Evolutionary conservation across 1,139 yeast genomes (phyloP).

Genomic region (Geotrichum klebahnii): DNA sequence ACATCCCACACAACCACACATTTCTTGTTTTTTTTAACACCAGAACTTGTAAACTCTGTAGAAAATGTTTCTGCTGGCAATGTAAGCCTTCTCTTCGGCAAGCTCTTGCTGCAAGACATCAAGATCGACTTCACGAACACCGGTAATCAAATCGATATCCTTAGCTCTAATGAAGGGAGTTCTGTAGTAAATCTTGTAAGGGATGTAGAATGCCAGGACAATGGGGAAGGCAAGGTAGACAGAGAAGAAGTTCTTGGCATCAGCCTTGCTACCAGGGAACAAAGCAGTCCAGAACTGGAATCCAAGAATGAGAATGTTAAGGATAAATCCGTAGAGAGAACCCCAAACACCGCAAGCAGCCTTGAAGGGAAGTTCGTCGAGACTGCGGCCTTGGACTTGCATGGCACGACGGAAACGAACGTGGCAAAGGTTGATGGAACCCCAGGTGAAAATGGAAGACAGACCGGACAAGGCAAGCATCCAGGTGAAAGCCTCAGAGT

Average conservation of each 20-base stretch:
- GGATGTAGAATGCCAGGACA: conserved; percentile 45
- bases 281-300: conserved; percentile 69
- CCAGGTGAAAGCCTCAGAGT: conserved; percentile 71
- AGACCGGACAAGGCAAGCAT: conserved; percentile 73
- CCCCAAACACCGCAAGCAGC: conserved; percentile 72
- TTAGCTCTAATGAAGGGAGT: conserved; percentile 40
- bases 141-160: conserved; percentile 51
- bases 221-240: conserved; percentile 50
- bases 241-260: conserved; percentile 47
- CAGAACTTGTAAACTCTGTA: conserved; percentile 43
- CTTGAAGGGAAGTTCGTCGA: conserved; percentile 62
- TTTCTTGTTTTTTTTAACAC: no score
- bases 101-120: conserved; percentile 49
- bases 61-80: conserved; percentile 38
- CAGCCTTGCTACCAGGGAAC: conserved; percentile 52
- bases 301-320: conserved; percentile 52
- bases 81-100: conserved; percentile 43
- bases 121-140: conserved; percentile 50
- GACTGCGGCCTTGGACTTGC: conserved; percentile 56
- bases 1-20: no score
- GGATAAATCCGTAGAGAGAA: conserved; percentile 62
- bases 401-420: conserved; percentile 58
- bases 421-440: conserved; percentile 64
- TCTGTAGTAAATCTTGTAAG: conserved; percentile 47
- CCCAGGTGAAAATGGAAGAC: conserved; percentile 74